These are phyloP conservation scores for Botrytis elliptica DNA, from an alignment of 2,329 filamentous ascomycete species.

Conservation along the genomic window DNA sequence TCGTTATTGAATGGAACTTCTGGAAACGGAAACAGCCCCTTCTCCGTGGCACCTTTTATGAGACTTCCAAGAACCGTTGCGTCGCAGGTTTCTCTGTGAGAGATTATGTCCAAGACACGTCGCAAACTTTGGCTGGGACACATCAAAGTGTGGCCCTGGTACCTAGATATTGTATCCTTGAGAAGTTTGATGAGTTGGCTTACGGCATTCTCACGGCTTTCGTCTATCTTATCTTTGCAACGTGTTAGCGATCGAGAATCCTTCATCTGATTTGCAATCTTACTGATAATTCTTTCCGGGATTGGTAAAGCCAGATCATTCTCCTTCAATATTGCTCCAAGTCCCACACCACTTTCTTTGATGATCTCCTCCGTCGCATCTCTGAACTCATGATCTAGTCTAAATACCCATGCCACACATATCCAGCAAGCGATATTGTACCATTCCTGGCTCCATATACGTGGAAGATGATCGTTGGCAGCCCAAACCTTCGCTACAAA, in stretches of 20 bases:
- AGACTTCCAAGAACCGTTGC: neutral
- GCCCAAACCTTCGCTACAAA: neutral
- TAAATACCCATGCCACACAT: neutral
- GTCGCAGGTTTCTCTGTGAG: neutral
- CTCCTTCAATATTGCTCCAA: neutral
- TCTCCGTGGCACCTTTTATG: neutral
- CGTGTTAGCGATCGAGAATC: neutral
- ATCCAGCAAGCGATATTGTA: neutral
- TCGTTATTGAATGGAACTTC: neutral
- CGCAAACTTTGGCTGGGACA: neutral
- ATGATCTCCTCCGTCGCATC: neutral
- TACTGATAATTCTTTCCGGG: neutral
- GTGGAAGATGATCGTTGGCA: rapidly evolving
- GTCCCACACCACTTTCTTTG: neutral
- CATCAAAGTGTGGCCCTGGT: neutral
- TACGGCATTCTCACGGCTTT: neutral
- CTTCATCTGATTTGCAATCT: neutral
- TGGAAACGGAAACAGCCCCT: neutral
- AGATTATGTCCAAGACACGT: too few species aligned
- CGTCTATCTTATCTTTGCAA: neutral
- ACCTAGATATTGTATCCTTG: neutral
- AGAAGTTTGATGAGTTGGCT: neutral
- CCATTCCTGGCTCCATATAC: rapidly evolving
- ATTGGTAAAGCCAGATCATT: neutral
- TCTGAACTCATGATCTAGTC: neutral